These are phyloP conservation scores for Suhomyces sp. DNA, from an alignment of 805 yeast genomes.

Conservation along the genomic window DNA sequence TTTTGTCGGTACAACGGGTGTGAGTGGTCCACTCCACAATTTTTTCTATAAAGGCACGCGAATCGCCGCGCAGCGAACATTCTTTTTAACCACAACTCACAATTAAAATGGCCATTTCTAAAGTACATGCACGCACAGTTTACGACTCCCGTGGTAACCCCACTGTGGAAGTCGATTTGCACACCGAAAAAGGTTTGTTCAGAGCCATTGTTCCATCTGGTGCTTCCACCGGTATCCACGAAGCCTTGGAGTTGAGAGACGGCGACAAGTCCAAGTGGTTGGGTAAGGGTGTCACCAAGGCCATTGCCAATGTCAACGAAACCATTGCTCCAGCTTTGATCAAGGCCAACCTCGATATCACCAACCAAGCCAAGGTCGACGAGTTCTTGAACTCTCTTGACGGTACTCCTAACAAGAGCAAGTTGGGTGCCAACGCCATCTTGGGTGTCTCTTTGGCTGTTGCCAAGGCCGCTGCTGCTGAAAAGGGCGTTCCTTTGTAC, in stretches of 20 bases:
- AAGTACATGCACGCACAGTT: slow-evolving; percentile 92
- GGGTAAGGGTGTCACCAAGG: slow-evolving; percentile 98
- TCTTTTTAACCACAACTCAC: too few species aligned
- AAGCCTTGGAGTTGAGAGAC: slow-evolving; percentile 98
- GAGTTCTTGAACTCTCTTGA: slow-evolving; percentile 82
- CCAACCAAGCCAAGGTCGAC: slow-evolving; percentile 83
- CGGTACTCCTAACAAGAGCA: slow-evolving; percentile 96
- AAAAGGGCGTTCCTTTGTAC: slow-evolving; percentile 90
- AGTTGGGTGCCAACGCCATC: slow-evolving; percentile 98
- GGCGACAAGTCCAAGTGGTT: slow-evolving; percentile 96
- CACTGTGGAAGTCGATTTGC: slow-evolving; percentile 96
- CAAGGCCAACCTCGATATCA: slow-evolving; percentile 76
- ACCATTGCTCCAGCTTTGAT: slow-evolving; percentile 92
- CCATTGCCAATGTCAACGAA: slow-evolving; percentile 93
- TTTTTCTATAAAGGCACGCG: slow-evolving; percentile 3
- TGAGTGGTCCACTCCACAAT: slow-evolving; percentile 20
- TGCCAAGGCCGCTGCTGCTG: slow-evolving; percentile 98
- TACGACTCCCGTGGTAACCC: slow-evolving; percentile 99
- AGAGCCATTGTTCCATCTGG: slow-evolving; percentile 99
- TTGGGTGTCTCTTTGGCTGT: slow-evolving; percentile 97
- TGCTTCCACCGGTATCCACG: slow-evolving; percentile 98
- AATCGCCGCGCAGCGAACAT: too few species aligned
- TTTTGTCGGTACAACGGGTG: slow-evolving; percentile 26
- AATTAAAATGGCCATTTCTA: slow-evolving; percentile 71
- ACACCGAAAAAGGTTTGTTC: slow-evolving; percentile 91